These are phyloP conservation scores for Chrysochromulina parva DNA, from an alignment of 78 protist species.

Conservation along the genomic window DNA sequence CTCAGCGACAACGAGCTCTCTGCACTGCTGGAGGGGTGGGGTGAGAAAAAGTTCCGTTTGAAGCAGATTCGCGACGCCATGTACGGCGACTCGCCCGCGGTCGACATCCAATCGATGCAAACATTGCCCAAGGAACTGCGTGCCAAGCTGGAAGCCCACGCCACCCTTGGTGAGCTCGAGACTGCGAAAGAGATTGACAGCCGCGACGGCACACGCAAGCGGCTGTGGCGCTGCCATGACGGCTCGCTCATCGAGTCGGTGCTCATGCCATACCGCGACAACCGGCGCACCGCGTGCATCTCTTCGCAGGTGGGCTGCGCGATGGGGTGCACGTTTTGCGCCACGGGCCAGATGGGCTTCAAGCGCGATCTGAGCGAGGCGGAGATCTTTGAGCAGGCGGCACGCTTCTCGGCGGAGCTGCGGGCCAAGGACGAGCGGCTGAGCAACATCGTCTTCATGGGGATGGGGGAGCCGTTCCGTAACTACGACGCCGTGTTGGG, in stretches of 20 bases:
- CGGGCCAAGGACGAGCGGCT: conserved; percentile 4
- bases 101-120: not conserved
- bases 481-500: conserved; percentile 15
- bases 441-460: conserved; percentile 19
- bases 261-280: conserved; percentile 39
- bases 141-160: not conserved
- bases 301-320: conserved; percentile 50
- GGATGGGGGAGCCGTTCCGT: conserved; percentile 4
- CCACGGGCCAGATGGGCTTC: conserved; percentile 54
- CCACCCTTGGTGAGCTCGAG: not conserved
- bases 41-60: conserved; percentile 27
- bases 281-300: conserved; percentile 47
- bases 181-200: not conserved
- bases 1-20: not conserved
- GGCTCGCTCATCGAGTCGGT: conserved; percentile 41
- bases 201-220: conserved; percentile 41
- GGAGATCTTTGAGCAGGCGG: conserved; percentile 36
- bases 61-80: conserved; percentile 24
- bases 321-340: conserved; percentile 48
- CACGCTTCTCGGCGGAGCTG: not conserved
- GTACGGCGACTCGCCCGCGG: not conserved
- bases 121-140: conserved; percentile 26
- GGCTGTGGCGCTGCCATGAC: conserved; percentile 22
- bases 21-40: not conserved
- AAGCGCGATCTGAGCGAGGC: not conserved